Base-by-base conservation (phyloP, 805 yeast genomes). In the Grigorovia jiainica region DNA sequence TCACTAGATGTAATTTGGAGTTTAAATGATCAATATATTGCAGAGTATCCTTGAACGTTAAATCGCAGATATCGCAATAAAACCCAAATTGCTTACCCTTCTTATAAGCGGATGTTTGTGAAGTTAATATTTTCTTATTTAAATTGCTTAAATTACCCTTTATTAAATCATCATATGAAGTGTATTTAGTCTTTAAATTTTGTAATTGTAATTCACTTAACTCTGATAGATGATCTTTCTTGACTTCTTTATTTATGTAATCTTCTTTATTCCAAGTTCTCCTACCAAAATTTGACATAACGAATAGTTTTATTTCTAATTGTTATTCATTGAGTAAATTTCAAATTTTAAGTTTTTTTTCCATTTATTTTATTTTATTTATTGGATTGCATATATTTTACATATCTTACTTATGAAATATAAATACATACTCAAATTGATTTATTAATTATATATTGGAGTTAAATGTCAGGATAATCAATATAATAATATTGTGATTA, bases 11-110 rank as follows among this genome's bases (percentile, higher is more conserved):
- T 46, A 73, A 79, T 29, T 78, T 78, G 30, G 87, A 77, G 54
- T 85, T 87, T 54, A 86, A 66, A 64, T 92, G 97, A 55, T 89
- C 94, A 3, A 86, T 70, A 57, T 79, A 78, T 47, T 87, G 82
- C 50, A 87, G 64, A 43, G 83, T 82, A 57, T 92, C 97, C 54
- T 87, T 79, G 63, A 76, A 90, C 2, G 90, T 80, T 44, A 85
- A 60, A 47, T 81, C 76, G 61, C 98, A 92, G 1, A 75, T 60
- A 9, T 81, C 83, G 62, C 98, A 92, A 51, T 74, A 74, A 61
- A 90, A 90, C 18, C 97, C 96, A 46, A 85, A 84, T 20, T 83
- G 76, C 42, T 71, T 71, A 41, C 87, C 76, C 46, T 56, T 57
- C 33, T 67, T 69, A 16, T 52, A 60, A 0, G 57, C 50, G 18